phyloP scores from a whole-genome alignment of 352 stramenopile genomes.

The Pythium folliculosum region DNA sequence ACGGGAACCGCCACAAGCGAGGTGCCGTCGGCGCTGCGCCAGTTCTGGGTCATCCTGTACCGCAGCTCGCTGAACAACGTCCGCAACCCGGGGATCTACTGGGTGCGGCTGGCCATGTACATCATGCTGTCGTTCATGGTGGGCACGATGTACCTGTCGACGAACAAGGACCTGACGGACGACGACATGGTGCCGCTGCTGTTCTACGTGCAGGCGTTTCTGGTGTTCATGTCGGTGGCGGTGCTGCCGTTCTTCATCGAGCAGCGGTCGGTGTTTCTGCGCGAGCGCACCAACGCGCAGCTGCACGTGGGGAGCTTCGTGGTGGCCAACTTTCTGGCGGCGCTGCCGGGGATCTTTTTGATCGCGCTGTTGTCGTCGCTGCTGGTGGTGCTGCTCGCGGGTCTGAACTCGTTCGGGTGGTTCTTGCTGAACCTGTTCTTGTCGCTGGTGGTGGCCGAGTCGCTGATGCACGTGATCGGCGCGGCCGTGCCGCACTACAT shows the following conservation, averaged over 20 bases:
- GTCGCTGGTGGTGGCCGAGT: too few species aligned
- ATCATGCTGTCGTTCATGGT: constrained; percentile 68
- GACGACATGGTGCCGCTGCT: constrained; percentile 57
- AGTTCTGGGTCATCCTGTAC: too few species aligned
- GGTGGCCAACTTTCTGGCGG: constrained; percentile 49
- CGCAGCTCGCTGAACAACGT: too few species aligned
- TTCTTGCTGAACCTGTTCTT: constrained; percentile 31
- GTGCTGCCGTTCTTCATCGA: constrained; percentile 54
- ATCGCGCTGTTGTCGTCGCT: constrained; percentile 34
- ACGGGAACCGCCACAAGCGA: too few species aligned
- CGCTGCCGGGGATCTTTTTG: constrained; percentile 37
- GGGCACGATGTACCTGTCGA: constrained; percentile 70
- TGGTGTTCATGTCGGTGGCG: constrained; percentile 68
- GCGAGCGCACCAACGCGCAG: too few species aligned
- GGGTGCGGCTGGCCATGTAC: constrained; percentile 73
- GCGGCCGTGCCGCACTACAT: too few species aligned
- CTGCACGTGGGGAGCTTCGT: constrained; percentile 39
- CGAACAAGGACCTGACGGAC: constrained; percentile 42
- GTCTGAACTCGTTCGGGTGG: constrained; percentile 40
- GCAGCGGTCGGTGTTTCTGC: too few species aligned
- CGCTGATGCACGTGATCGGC: too few species aligned
- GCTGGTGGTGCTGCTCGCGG: constrained; percentile 38
- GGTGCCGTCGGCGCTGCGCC: too few species aligned
- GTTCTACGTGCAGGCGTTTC: constrained; percentile 78
- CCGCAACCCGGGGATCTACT: constrained; percentile 51